These are phyloP conservation scores for Ceratobasidium sp. DNA, from an alignment of 1,284 basidiomycete genomes.

Conservation along the genomic window DNA sequence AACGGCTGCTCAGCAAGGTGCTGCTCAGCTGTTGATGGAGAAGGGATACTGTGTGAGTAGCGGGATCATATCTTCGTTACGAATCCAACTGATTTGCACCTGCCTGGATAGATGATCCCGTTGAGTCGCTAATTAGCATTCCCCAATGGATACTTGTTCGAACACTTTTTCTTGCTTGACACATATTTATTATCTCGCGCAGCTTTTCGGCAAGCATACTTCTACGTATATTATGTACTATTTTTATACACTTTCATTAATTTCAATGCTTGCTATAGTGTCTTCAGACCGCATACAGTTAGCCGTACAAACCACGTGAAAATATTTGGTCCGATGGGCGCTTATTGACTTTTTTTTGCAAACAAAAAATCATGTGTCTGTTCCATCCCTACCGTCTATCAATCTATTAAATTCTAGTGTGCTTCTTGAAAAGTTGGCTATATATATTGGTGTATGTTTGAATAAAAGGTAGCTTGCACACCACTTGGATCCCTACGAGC, in stretches of 20 bases:
- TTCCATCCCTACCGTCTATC: not conserved
- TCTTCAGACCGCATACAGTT: too few species aligned
- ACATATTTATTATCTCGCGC: too few species aligned
- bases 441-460: constrained; percentile 3
- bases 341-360: constrained; percentile 11
- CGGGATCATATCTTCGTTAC: not conserved
- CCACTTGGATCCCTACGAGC: not conserved
- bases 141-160: too few species aligned
- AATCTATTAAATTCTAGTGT: not conserved
- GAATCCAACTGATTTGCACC: not conserved
- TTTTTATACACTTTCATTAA: too few species aligned
- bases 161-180: too few species aligned
- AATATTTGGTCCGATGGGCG: constrained; percentile 20
- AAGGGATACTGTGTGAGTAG: constrained; percentile 19
- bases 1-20: not conserved
- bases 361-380: not conserved
- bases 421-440: not conserved
- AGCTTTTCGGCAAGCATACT: too few species aligned
- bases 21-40: constrained; percentile 3
- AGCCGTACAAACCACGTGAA: too few species aligned
- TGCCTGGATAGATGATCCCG: not conserved
- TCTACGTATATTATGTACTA: too few species aligned
- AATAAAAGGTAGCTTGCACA: constrained; percentile 1
- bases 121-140: not conserved
- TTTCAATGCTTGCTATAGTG: too few species aligned